Evolutionary conservation across 306 rosid species (phyloP).

Genomic region (Prosopis cineraria): DNA sequence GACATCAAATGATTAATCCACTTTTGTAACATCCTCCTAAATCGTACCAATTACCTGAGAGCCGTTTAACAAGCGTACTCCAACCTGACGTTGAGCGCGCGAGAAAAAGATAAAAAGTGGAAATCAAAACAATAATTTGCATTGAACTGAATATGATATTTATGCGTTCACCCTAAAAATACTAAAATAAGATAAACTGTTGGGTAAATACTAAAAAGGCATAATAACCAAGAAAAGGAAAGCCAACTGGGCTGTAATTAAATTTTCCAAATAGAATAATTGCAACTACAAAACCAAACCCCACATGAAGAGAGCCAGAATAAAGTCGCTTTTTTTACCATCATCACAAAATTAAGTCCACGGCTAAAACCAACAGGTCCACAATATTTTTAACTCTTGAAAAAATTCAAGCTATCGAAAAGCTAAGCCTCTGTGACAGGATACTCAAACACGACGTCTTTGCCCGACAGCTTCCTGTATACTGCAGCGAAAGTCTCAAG

Average conservation of each 20-base stretch:
- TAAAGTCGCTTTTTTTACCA: not conserved
- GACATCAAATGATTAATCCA: too few relatives aligned
- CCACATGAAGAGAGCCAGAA: slow-evolving; percentile 19
- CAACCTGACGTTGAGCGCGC: too few relatives aligned
- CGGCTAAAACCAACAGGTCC: slow-evolving; percentile 10
- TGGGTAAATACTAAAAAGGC: not conserved
- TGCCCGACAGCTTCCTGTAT: slow-evolving; percentile 85
- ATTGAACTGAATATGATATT: not conserved
- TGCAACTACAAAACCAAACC: not conserved
- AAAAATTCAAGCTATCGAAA: slow-evolving; percentile 12
- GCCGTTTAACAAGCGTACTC: too few relatives aligned
- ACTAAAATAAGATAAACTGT: not conserved
- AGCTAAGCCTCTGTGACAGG: slow-evolving; percentile 65
- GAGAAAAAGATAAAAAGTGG: too few relatives aligned
- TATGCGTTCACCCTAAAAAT: too few relatives aligned
- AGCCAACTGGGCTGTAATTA: not conserved
- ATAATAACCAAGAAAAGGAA: not conserved
- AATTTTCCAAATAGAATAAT: not conserved
- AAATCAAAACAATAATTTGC: not conserved
- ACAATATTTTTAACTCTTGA: slow-evolving; percentile 32
- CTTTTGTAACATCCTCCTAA: too few relatives aligned
- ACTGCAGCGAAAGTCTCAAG: slow-evolving; percentile 86
- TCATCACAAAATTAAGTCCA: slow-evolving; percentile 27
- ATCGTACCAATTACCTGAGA: too few relatives aligned
- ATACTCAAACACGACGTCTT: slow-evolving; percentile 86